Conservation (phyloP, 805 yeast genomes). For the Hanseniaspora occidentalis region DNA sequence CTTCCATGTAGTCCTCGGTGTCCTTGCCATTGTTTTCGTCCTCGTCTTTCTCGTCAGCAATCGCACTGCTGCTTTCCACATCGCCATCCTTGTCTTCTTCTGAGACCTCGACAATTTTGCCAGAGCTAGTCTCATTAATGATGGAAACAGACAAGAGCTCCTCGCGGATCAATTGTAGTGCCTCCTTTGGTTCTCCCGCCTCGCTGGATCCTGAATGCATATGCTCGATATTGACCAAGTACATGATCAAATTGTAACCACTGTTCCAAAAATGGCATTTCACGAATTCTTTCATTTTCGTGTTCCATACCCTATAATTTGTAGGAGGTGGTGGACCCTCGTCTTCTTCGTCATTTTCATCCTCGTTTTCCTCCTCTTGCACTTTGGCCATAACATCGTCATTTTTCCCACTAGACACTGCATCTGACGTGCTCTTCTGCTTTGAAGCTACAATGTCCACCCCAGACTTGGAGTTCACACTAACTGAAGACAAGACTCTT, state of each 20-base stretch:
- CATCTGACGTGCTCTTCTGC: too few species aligned
- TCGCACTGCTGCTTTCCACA: neutral
- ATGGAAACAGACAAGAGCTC: neutral
- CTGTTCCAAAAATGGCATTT: neutral
- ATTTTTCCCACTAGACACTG: too few species aligned
- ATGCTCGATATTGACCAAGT: neutral
- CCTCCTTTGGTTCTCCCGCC: neutral
- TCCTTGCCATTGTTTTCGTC: neutral
- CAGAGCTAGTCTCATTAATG: neutral
- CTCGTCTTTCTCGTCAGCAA: neutral
- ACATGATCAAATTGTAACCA: neutral
- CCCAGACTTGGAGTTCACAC: too few species aligned
- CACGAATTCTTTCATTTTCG: neutral
- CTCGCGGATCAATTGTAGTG: neutral
- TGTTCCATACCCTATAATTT: neutral
- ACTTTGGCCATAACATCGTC: too few species aligned
- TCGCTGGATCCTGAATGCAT: neutral
- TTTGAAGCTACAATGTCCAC: too few species aligned
- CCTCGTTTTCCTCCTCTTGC: too few species aligned
- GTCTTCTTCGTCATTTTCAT: neutral
- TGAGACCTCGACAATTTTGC: constrained; percentile 9
- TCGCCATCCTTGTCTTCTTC: constrained; percentile 14
- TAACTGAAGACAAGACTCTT: constrained; percentile 5
- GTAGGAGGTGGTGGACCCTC: neutral
- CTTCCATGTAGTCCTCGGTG: constrained; percentile 24